Base-by-base conservation (phyloP, 2,329 filamentous ascomycete genomes). In the Phyllosticta paracitricarpa region DNA sequence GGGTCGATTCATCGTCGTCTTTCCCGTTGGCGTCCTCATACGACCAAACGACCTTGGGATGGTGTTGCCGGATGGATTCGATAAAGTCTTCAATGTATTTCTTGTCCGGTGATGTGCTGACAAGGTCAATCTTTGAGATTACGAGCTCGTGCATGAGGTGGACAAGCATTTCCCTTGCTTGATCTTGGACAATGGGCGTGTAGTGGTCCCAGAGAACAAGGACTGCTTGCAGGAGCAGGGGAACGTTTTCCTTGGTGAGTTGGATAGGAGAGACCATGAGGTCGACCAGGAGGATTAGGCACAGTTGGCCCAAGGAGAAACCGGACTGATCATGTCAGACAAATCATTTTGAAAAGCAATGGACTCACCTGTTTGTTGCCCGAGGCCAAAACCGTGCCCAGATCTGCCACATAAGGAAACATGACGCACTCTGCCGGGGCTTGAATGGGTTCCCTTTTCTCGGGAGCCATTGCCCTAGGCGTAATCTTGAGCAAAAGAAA, bases 131-230 rank as follows among this genome's bases (percentile, higher is more conserved):
- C 67, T 84, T 84, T 1, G 85, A 86, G 28, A 97, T 91, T 48
- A 99, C 91, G 6, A 97, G 81, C 72, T 97, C 94, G 68, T 99
- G 94, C 55, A 99, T 95, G 19, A 99, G 82, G 77, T 99, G 94
- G 1, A 99, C 92, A 17, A 99, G 83, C 92, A 99, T 96, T 74
- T 99, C 94, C 56, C 92, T 86, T 30, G 95, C 92, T 73, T 99
- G 93, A 66, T 97, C 94, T 72, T 97, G 93, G 1, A 99, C 94
- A 10, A 97, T 83, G 2, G 90, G 86, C 1, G 90, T 96, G 69
- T 99, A 97, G 69, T 97, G 93, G 72, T 99, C 95, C 94, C 94
- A 99, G 1, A 97, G 82, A 3, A 97, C 91, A 12, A 93, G 87
- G 4, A 97, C 87, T 8, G 96, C 89, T 73, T 99, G 94, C 14